phyloP scores from a whole-genome alignment of 2,329 filamentous ascomycete genomes.

The Cadophora malorum region DNA sequence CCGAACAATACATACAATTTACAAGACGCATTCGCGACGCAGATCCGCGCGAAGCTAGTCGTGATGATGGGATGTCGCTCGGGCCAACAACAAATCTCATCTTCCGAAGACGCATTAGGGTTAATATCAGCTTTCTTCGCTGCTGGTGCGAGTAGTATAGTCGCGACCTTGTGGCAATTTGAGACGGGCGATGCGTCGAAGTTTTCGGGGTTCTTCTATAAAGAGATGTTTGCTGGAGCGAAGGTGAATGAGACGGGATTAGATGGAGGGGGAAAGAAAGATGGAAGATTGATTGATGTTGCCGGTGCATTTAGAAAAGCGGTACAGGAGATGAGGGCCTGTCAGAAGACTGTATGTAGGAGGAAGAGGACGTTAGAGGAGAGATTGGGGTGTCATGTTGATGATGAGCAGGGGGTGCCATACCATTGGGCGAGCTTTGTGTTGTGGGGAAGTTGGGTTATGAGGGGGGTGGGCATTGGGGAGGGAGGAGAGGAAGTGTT shows the following conservation, averaged over 20 bases:
- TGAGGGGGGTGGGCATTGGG: neutral
- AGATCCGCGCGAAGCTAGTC: slow-evolving; percentile 5
- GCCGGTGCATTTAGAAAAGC: neutral
- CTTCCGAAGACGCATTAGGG: slow-evolving; percentile 1
- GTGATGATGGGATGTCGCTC: slow-evolving; percentile 13
- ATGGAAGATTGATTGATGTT: neutral
- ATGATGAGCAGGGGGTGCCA: neutral
- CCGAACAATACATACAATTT: neutral
- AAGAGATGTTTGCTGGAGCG: neutral
- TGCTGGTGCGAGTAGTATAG: neutral
- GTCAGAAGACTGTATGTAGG: slow-evolving; percentile 2
- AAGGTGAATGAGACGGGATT: no score
- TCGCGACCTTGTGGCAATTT: slow-evolving; percentile 2
- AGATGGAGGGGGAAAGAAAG: neutral
- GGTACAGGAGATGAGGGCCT: neutral
- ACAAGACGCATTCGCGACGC: slow-evolving; percentile 11
- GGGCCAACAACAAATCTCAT: neutral
- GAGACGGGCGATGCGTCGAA: neutral
- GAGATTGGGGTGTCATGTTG: slow-evolving; percentile 9
- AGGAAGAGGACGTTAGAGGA: slow-evolving; percentile 2
- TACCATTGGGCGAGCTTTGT: slow-evolving; percentile 15
- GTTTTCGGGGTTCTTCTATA: neutral
- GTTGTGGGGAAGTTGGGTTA: slow-evolving; percentile 13
- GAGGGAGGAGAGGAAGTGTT: neutral
- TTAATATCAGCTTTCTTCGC: slow-evolving; percentile 8